Evolutionary conservation across 2,329 filamentous ascomycete genomes (phyloP).

Genomic region (Pseudogymnoascus sp.): DNA sequence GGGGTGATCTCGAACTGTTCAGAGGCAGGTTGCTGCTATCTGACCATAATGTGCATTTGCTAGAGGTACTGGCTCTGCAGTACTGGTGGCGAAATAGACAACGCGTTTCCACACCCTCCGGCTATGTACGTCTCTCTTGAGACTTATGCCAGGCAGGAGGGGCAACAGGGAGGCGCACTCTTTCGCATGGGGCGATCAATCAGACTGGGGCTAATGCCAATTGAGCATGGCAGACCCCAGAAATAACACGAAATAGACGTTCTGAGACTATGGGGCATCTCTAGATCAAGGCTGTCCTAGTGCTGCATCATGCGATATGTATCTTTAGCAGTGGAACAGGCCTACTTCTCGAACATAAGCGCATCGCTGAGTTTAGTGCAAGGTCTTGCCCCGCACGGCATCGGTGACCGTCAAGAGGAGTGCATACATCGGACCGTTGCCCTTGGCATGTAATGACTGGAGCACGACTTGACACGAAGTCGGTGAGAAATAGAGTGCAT

Average conservation of each 20-base stretch:
- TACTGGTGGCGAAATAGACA: constrained; percentile 26
- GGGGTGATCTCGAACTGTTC: constrained; percentile 28
- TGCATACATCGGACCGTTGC: constrained; percentile 20
- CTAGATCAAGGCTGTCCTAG: neutral
- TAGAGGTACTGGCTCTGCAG: constrained; percentile 25
- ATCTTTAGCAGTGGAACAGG: constrained; percentile 4
- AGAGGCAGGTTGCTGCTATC: constrained; percentile 17
- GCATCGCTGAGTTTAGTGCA: constrained; percentile 1
- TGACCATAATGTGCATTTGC: constrained; percentile 23
- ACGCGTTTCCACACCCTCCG: constrained; percentile 7
- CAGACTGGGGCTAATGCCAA: constrained; percentile 5
- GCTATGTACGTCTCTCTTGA: constrained; percentile 1
- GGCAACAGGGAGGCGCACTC: neutral
- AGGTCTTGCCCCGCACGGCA: constrained; percentile 7
- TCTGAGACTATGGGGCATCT: constrained; percentile 6
- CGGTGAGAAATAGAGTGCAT: constrained; percentile 30
- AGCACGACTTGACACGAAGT: constrained; percentile 32
- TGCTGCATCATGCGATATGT: constrained; percentile 5
- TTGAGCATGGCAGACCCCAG: constrained; percentile 1
- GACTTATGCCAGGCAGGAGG: neutral
- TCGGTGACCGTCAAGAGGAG: constrained; percentile 7
- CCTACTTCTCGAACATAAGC: constrained; percentile 5
- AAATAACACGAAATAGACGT: constrained; percentile 7
- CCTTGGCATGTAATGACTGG: constrained; percentile 29
- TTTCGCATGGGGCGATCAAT: neutral